Evolutionary conservation across 371 early-diverging fungal genomes (phyloP), one percentile per base, ranked within the genome.

Genomic region (Phascolomyces articulosus): DNA sequence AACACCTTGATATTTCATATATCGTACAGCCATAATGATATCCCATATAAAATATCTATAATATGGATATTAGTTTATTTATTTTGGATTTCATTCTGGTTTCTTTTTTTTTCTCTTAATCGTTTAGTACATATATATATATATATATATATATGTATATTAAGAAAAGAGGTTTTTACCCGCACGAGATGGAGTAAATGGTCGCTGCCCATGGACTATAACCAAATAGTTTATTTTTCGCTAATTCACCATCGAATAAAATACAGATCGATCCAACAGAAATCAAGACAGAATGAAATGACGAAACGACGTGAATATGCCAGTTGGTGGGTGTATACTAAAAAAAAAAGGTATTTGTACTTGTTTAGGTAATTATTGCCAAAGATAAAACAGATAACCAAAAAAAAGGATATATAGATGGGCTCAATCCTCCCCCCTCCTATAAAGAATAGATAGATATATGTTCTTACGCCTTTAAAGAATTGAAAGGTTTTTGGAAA

Each of bases 41-140:
- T 97, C 97, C 96, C 96, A 97, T 53, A 95, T 61, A 75, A 97
- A 97, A 77, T 96, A 97, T 10, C 95, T 91, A 81, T 40, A 13
- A 27, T 8, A 65, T n/a, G 3, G 20, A 10, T 51, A 18, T 44
- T 44, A 18, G 16, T 44, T n/a, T 44, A n/a, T 44, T 44, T 34
- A 34, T 6, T 11, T 9, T 34, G 11, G 11, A 34, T 34, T 9
- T 2, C 11, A 34, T 34, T 34, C 11, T n/a, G 13, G 44, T 44
- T 44, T 44, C 15, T 44, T 44, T 18, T 41, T 41, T 41, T 41
- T 41, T 41, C 15, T n/a, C n/a, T n/a, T n/a, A n/a, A n/a, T n/a
- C n/a, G n/a, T n/a, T n/a, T n/a, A n/a, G n/a, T n/a, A n/a, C n/a
- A n/a, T n/a, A n/a, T n/a, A n/a, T n/a, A n/a, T n/a, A n/a, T n/a